Conservation (phyloP, 2,329 filamentous ascomycete species). For the Fusarium sp. region DNA sequence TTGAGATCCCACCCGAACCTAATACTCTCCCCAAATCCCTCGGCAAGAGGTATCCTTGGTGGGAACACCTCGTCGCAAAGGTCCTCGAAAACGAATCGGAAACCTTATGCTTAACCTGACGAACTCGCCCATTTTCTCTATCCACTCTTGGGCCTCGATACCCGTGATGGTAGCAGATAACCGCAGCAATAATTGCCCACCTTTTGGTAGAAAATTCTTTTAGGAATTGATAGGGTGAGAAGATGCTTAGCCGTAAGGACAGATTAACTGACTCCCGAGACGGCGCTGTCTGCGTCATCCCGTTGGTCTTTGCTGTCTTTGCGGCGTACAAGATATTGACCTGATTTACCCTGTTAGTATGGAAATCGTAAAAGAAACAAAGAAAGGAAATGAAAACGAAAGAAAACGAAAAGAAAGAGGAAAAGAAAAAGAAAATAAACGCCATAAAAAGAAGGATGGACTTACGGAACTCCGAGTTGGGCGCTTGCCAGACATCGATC, state of each 20-base stretch:
- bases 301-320: conserved; percentile 49
- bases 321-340: conserved; percentile 55
- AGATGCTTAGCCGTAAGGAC: conserved; percentile 20
- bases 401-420: background rate
- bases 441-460: background rate
- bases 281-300: conserved; percentile 56
- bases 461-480: conserved; percentile 57
- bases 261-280: conserved; percentile 50
- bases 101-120: conserved; percentile 57
- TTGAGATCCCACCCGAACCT: conserved; percentile 35
- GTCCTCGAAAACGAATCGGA: conserved; percentile 52
- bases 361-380: conserved; percentile 24
- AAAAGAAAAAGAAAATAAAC: conserved; percentile 1
- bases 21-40: conserved; percentile 43
- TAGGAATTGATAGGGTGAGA: conserved; percentile 27
- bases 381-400: background rate
- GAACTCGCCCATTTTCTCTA: conserved; percentile 25
- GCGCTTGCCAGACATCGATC: conserved; percentile 54
- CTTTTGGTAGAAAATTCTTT: conserved; percentile 44
- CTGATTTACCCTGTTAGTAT: conserved; percentile 46
- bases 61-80: conserved; percentile 56
- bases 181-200: conserved; percentile 47
- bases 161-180: conserved; percentile 35
- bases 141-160: conserved; percentile 29
- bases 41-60: conserved; percentile 54